Percentiles rank a stretch among this genome's conserved stretches.
These are phyloP conservation scores for Syncephalastrum sp. DNA, from an alignment of 371 early-diverging fungal species.

Conservation along the genomic window DNA sequence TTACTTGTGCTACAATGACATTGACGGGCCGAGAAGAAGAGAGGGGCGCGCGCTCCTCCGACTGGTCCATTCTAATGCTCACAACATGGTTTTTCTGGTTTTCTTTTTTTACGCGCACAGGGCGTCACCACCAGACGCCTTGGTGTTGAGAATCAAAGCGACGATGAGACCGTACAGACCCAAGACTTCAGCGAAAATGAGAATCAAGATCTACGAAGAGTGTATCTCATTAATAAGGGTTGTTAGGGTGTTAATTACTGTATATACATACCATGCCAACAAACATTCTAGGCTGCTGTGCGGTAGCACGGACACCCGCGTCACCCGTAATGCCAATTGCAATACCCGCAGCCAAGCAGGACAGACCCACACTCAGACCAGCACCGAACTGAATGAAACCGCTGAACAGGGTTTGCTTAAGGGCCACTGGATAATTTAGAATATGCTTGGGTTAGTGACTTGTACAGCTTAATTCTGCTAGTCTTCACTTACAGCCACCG, in stretches of 20 bases:
- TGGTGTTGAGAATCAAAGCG: conserved; percentile 80
- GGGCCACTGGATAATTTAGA: conserved; percentile 39
- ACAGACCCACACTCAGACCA: conserved; percentile 91
- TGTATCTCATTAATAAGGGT: background rate
- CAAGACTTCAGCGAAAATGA: conserved; percentile 94
- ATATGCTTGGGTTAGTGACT: background rate
- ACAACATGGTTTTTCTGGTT: no score
- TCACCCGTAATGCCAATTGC: conserved; percentile 98
- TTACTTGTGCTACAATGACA: no score
- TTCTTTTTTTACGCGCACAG: conserved; percentile 24
- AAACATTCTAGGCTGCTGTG: conserved; percentile 92
- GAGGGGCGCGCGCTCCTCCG: no score
- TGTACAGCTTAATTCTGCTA: background rate
- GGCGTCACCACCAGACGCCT: conserved; percentile 49
- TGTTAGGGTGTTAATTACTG: conserved; percentile 27
- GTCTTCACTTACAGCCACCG: conserved; percentile 67
- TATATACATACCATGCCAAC: conserved; percentile 75
- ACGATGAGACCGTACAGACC: conserved; percentile 90
- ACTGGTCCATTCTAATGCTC: no score
- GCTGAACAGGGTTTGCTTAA: conserved; percentile 58
- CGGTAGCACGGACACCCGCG: conserved; percentile 89
- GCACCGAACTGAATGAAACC: conserved; percentile 93
- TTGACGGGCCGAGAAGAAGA: no score
- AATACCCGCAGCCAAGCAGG: conserved; percentile 94
- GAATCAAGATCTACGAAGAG: conserved; percentile 48